Base-by-base conservation (phyloP, 768 basidiomycete genomes). In the Sarcomyxa edulis region DNA sequence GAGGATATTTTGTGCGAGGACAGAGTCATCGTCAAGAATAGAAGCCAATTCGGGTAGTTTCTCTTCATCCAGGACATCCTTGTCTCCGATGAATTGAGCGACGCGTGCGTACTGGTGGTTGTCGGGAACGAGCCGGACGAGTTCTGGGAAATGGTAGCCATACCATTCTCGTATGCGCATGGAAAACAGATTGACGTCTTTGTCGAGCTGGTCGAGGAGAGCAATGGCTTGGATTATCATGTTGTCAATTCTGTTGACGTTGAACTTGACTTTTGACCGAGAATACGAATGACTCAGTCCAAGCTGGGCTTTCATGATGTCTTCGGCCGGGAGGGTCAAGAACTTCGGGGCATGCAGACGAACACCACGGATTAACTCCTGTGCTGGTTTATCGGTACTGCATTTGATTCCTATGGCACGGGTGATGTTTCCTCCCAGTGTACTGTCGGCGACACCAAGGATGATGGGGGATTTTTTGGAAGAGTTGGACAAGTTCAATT, bases 171-270 rank as follows among this genome's bases (percentile, higher is more conserved):
- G 76, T 35, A 96, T 82, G 23, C 95, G 88, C 95, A 98, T 98
- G 14, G 93, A 86, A 60, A 98, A 97, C 21, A 94, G 80, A 69
- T 98, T 98, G 62, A 97, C 92, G 61, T 98, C 95, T 72, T 97
- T 98, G 76, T 98, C 95, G 54, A 97, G 84, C 55, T 97, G 94
- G 67, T 98, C 95, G 52, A 96, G 87, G 42, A 97, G 82, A 4
- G 94, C 89, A 58, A 98, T 97, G 43, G 95, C 95, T 65, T 97
- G 95, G 51, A 98, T 98, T 65, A 98, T 97, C 95, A 98, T 98
- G 73, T 98, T 96, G 66, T 96, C 93, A 40, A 89, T 78, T 37
- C 90, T 76, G 71, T 94, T 94, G 39, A 93, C 90, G 63, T 93
- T 94, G 76, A 92, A 97, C 67, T 98, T 98, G 46, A 97, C 84